Evolutionary conservation across 768 basidiomycete species (phyloP).

Genomic region (Mycena pura): DNA sequence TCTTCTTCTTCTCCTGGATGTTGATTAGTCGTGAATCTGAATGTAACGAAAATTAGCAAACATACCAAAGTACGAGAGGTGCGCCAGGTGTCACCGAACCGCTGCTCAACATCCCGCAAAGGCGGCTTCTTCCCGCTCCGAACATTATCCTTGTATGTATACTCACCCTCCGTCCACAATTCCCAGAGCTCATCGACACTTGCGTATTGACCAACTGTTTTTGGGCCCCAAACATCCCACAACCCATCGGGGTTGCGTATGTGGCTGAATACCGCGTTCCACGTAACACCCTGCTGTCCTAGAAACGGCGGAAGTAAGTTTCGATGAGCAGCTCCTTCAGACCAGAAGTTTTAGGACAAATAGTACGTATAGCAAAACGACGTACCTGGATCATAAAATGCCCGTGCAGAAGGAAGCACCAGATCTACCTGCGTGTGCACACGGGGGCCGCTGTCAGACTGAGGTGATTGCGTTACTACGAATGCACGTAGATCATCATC

Average conservation of each 20-base stretch:
- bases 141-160: neutral
- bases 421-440: too few species aligned
- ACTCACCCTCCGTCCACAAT: neutral
- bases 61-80: neutral
- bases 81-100: neutral
- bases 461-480: too few species aligned
- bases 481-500: too few species aligned
- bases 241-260: neutral
- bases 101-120: neutral
- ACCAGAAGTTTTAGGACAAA: neutral
- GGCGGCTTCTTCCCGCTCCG: neutral
- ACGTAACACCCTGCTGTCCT: neutral
- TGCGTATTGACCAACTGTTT: neutral
- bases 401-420: too few species aligned
- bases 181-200: constrained; percentile 1
- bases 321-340: neutral
- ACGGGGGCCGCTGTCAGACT: too few species aligned
- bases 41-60: neutral
- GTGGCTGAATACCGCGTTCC: neutral
- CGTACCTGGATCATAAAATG: neutral
- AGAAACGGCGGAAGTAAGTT: neutral
- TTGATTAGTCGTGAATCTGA: neutral
- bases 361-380: neutral
- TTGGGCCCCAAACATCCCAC: neutral
- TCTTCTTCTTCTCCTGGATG: neutral